Conservation (phyloP, 345 rosid genomes). For the Aurinia saxatilis region DNA sequence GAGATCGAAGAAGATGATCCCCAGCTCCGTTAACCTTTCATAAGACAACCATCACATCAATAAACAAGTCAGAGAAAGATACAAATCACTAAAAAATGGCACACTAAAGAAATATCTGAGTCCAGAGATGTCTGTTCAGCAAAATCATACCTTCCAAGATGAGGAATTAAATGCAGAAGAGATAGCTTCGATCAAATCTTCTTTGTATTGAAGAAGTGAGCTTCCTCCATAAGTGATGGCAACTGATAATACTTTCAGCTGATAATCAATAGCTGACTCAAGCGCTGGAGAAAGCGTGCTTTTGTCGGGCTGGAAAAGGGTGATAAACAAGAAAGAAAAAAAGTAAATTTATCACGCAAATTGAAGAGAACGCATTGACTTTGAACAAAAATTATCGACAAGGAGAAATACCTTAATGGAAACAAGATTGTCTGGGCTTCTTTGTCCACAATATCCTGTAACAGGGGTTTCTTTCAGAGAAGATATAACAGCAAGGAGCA, state of each 20-base stretch:
- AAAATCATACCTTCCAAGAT: slow-evolving; percentile 81
- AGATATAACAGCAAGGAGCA: slow-evolving; percentile 66
- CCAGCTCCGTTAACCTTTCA: slow-evolving; percentile 92
- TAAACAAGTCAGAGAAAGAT: slow-evolving; percentile 3
- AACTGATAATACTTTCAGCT: slow-evolving; percentile 78
- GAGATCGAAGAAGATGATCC: slow-evolving; percentile 85
- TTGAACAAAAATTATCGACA: slow-evolving; percentile 18
- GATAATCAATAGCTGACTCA: slow-evolving; percentile 91
- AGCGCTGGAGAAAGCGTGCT: slow-evolving; percentile 88
- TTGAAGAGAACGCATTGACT: slow-evolving; percentile 4
- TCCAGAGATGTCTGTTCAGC: slow-evolving; percentile 3
- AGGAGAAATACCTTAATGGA: slow-evolving; percentile 56
- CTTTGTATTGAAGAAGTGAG: slow-evolving; percentile 68
- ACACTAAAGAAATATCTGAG: not conserved
- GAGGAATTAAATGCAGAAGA: slow-evolving; percentile 81
- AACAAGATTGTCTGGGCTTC: slow-evolving; percentile 37
- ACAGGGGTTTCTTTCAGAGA: slow-evolving; percentile 83
- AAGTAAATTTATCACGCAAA: slow-evolving; percentile 6
- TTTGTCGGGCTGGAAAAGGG: slow-evolving; percentile 42
- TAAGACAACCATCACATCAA: slow-evolving; percentile 11
- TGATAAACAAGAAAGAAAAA: slow-evolving; percentile 9
- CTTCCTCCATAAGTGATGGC: slow-evolving; percentile 87
- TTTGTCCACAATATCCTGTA: slow-evolving; percentile 88
- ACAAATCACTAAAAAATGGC: slow-evolving; percentile 1
- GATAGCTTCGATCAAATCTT: slow-evolving; percentile 69